A percentile compares a stretch with the other conserved stretches of the same genome.
phyloP scores from a whole-genome alignment of 371 early-diverging fungal genomes.

The Nematocida ausubeli region DNA sequence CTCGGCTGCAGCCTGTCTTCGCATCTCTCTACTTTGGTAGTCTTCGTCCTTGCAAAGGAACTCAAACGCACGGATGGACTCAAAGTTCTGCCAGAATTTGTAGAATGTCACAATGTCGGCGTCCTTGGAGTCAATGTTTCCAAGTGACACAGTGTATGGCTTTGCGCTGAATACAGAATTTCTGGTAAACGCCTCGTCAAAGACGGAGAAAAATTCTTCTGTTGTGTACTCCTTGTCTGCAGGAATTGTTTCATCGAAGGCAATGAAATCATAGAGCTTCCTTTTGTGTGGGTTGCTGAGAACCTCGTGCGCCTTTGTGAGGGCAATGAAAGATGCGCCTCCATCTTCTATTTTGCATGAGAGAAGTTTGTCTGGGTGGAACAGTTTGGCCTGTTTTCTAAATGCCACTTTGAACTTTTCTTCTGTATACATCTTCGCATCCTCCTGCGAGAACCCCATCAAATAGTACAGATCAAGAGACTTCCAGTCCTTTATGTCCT shows the following conservation, averaged over 20 bases:
- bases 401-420: slow-evolving; percentile 46
- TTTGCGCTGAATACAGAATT: slow-evolving; percentile 77
- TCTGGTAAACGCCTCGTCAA: slow-evolving; percentile 78
- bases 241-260: slow-evolving; percentile 72
- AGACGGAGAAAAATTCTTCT: slow-evolving; percentile 81
- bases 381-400: slow-evolving; percentile 55
- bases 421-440: slow-evolving; percentile 46
- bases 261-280: slow-evolving; percentile 89
- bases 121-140: slow-evolving; percentile 72
- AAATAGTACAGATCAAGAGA: slow-evolving; percentile 65
- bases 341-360: slow-evolving; percentile 40
- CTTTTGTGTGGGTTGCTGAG: slow-evolving; percentile 82
- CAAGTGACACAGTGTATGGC: slow-evolving; percentile 77
- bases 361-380: slow-evolving; percentile 62
- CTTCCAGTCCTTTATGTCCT: slow-evolving; percentile 59
- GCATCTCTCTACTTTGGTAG: slow-evolving; percentile 52
- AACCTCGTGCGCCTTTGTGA: slow-evolving; percentile 75
- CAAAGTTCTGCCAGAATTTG: slow-evolving; percentile 85
- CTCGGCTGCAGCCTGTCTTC: slow-evolving; percentile 52
- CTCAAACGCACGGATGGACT: slow-evolving; percentile 93
- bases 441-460: slow-evolving; percentile 58
- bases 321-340: slow-evolving; percentile 58
- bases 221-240: slow-evolving; percentile 71
- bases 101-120: slow-evolving; percentile 86
- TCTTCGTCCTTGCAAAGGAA: slow-evolving; percentile 85